Conservation (phyloP, 2,329 filamentous ascomycete species). For the Venturia asperata region DNA sequence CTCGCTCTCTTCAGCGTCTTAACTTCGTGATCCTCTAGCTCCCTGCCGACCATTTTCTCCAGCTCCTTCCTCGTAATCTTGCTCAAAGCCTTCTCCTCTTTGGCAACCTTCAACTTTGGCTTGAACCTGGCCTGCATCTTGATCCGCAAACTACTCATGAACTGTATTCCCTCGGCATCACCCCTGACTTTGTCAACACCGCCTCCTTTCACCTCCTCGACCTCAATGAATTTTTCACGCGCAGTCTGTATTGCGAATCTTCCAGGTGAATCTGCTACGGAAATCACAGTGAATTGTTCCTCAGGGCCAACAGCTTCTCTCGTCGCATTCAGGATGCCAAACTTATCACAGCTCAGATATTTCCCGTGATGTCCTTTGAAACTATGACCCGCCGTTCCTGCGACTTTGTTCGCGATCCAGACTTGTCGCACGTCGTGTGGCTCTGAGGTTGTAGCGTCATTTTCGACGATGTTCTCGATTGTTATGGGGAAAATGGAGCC, state of each 20-base stretch:
- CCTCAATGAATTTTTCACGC: slow-evolving; percentile 62
- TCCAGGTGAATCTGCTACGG: slow-evolving; percentile 55
- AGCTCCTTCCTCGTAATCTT: slow-evolving; percentile 83
- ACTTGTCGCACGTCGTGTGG: slow-evolving; percentile 95
- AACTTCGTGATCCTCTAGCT: slow-evolving; percentile 78
- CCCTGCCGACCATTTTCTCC: slow-evolving; percentile 70
- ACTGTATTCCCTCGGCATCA: slow-evolving; percentile 61
- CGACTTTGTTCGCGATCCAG: slow-evolving; percentile 80
- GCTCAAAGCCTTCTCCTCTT: slow-evolving; percentile 74
- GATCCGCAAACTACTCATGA: slow-evolving; percentile 67
- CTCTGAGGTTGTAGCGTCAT: slow-evolving; percentile 74
- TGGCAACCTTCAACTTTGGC: slow-evolving; percentile 67
- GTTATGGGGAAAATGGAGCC: slow-evolving; percentile 77
- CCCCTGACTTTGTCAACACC: slow-evolving; percentile 60
- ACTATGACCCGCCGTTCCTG: slow-evolving; percentile 71
- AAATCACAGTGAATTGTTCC: slow-evolving; percentile 69
- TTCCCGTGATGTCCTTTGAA: slow-evolving; percentile 88
- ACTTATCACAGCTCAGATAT: slow-evolving; percentile 81
- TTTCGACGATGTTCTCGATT: slow-evolving; percentile 84
- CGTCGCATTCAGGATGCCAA: slow-evolving; percentile 67
- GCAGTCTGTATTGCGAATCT: slow-evolving; percentile 70
- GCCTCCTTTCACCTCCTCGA: slow-evolving; percentile 40
- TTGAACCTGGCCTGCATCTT: slow-evolving; percentile 96
- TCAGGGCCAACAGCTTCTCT: slow-evolving; percentile 76
- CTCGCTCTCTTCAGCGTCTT: slow-evolving; percentile 73